phyloP scores from a whole-genome alignment of 2,329 filamentous ascomycete genomes.

The Alternaria gansuensis region DNA sequence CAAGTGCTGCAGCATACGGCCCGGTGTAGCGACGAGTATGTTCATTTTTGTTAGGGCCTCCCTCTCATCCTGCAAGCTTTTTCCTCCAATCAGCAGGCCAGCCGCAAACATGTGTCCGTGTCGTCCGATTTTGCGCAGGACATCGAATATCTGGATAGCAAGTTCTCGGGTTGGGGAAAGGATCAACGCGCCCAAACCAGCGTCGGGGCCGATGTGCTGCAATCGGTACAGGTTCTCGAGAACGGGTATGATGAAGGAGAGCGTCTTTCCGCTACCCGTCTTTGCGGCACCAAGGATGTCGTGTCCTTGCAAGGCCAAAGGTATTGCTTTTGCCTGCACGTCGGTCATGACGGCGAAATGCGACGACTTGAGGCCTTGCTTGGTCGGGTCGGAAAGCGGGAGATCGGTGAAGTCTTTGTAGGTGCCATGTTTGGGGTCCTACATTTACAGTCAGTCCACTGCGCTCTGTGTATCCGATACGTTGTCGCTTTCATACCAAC shows the following conservation, averaged over 20 bases:
- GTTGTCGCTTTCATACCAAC: constrained; percentile 44
- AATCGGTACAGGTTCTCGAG: constrained; percentile 90
- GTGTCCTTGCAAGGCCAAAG: constrained; percentile 80
- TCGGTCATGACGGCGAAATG: constrained; percentile 93
- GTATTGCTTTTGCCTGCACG: constrained; percentile 89
- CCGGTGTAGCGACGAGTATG: constrained; percentile 93
- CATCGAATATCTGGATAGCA: constrained; percentile 96
- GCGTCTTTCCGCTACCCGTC: constrained; percentile 93
- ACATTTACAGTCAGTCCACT: background rate
- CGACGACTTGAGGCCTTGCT: constrained; percentile 79
- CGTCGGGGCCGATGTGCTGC: constrained; percentile 87
- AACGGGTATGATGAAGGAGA: constrained; percentile 90
- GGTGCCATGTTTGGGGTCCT: constrained; percentile 69
- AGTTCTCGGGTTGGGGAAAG: constrained; percentile 94
- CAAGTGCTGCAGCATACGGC: constrained; percentile 92
- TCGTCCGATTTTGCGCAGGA: constrained; percentile 86
- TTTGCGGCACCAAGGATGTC: constrained; percentile 96
- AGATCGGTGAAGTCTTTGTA: constrained; percentile 80
- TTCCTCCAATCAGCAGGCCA: constrained; percentile 91
- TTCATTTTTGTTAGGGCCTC: constrained; percentile 91
- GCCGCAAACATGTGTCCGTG: constrained; percentile 88
- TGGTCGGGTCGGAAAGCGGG: constrained; percentile 83
- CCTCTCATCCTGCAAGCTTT: constrained; percentile 85
- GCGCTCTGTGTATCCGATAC: background rate
- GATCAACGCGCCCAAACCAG: constrained; percentile 87